Evolutionary conservation across 2,329 filamentous ascomycete species (phyloP), one percentile per base, ranked within the genome.

Genomic region (Tolypocladium tundrense): DNA sequence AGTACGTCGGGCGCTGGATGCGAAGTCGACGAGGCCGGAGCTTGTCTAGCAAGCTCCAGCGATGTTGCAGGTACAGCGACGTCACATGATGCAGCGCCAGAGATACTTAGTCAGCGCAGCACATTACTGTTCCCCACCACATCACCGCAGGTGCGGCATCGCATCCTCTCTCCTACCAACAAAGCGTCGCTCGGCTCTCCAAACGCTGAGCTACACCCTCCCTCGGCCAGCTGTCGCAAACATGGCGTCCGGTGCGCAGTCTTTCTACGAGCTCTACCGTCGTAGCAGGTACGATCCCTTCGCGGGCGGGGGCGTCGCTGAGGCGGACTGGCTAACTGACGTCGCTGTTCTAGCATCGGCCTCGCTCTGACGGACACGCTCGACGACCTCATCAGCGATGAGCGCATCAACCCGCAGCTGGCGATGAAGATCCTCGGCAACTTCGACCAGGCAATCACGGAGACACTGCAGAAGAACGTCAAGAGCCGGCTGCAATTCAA

Each of bases 361-460:
- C 83, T 91, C 69, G 88, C 93, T 59, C 83, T 99, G 68, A 97
- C 93, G 57, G 95, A 99, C 76, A 96, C 92, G 57, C 91, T 99
- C 68, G 94, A 99, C 76, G 91, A 96, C 69, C 81, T 99, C 65
- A 97, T 99, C 75, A 93, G 90, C 71, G 88, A 93, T 65, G 88
- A 91, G 68, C 90, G 90, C 65, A 97, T 99, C 76, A 93, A 97
- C 76, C 94, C 94, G 35, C 94, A 99, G 78, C 85, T 99, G 51
- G 94, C 94, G 55, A 97, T 99, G 91, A 96, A 96, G 82, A 95
- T 99, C 63, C 84, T 99, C 61, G 86, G 87, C 65, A 95, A 96
- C 76, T 99, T 97, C 73, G 94, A 99, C 75, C 88, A 91, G 67
- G 88, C 90, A 51, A 91, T 99, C 57, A 90, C 94, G 19, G 91